Conservation (phyloP, 2,329 filamentous ascomycete species). For the Hypoxylon sp. region DNA sequence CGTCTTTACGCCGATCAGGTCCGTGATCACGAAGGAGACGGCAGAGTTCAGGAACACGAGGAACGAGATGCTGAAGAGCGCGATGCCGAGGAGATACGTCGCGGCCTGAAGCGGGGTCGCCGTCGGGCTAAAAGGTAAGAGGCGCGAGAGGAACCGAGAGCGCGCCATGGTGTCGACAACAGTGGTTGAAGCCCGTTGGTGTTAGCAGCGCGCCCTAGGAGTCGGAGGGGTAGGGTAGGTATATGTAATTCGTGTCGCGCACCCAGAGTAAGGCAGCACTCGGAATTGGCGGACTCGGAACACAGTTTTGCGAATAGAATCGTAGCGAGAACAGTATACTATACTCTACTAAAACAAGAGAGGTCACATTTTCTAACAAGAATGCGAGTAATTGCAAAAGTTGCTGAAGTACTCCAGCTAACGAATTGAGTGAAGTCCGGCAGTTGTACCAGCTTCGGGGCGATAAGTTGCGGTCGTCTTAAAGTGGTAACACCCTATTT, state of each 20-base stretch:
- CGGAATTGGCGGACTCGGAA: slow-evolving; percentile 25
- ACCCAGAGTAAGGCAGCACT: slow-evolving; percentile 7
- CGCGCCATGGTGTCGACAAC: slow-evolving; percentile 31
- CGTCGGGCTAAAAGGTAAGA: slow-evolving; percentile 70
- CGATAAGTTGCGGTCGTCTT: slow-evolving; percentile 17
- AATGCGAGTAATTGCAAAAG: slow-evolving; percentile 14
- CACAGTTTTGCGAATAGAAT: slow-evolving; percentile 7
- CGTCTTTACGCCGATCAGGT: slow-evolving; percentile 80
- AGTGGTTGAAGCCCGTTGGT: not conserved
- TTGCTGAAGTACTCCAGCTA: slow-evolving; percentile 17
- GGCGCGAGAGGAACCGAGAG: slow-evolving; percentile 52
- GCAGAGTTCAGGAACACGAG: slow-evolving; percentile 90
- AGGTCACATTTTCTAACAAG: slow-evolving; percentile 34
- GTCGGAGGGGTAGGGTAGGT: slow-evolving; percentile 23
- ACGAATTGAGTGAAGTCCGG: slow-evolving; percentile 14
- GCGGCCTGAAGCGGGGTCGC: slow-evolving; percentile 73
- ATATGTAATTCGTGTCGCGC: not conserved
- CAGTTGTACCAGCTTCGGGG: slow-evolving; percentile 4
- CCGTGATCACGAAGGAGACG: slow-evolving; percentile 86
- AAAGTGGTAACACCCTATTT: slow-evolving; percentile 30
- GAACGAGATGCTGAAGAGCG: slow-evolving; percentile 89
- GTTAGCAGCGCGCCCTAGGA: not conserved
- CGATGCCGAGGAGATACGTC: slow-evolving; percentile 84
- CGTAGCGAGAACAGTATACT: slow-evolving; percentile 16
- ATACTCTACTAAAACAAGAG: slow-evolving; percentile 25